Percentiles rank a stretch among this genome's conserved stretches.
Evolutionary conservation across 163 green algal genomes (phyloP).

Genomic region (Scenedesmus sp.): DNA sequence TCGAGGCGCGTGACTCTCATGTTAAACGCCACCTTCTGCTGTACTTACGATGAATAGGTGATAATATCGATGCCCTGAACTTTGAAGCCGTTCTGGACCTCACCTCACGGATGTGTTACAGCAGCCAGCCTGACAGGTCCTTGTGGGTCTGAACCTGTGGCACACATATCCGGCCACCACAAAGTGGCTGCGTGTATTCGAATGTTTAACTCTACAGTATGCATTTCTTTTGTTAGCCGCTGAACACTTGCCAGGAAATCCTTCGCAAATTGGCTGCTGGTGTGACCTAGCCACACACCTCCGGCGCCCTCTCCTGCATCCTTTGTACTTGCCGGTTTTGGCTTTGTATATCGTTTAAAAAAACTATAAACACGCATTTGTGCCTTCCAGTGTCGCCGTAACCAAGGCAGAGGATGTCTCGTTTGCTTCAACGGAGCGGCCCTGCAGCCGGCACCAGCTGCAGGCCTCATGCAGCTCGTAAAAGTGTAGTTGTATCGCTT

Average conservation of each 20-base stretch:
- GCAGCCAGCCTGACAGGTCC: constrained; percentile 2
- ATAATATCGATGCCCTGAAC: too few species aligned
- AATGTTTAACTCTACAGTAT: not conserved
- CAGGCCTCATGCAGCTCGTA: not conserved
- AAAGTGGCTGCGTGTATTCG: not conserved
- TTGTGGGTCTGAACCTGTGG: not conserved
- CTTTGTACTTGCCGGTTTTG: not conserved
- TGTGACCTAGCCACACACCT: constrained; percentile 1
- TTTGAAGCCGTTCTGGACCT: not conserved
- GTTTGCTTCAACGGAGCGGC: not conserved
- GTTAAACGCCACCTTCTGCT: too few species aligned
- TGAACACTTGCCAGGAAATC: not conserved
- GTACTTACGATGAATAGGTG: too few species aligned
- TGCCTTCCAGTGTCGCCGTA: not conserved
- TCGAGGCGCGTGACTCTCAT: not conserved
- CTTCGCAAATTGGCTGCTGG: not conserved
- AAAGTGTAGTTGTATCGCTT: not conserved
- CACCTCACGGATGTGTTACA: not conserved
- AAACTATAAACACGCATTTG: not conserved
- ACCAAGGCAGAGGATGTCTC: not conserved
- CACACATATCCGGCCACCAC: not conserved
- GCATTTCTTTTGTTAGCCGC: not conserved
- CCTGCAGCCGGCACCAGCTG: not conserved
- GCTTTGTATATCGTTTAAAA: not conserved
- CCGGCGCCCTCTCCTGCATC: not conserved